phyloP scores from a whole-genome alignment of 2,329 filamentous ascomycete genomes.

The Pseudocercospora fijiensis region DNA sequence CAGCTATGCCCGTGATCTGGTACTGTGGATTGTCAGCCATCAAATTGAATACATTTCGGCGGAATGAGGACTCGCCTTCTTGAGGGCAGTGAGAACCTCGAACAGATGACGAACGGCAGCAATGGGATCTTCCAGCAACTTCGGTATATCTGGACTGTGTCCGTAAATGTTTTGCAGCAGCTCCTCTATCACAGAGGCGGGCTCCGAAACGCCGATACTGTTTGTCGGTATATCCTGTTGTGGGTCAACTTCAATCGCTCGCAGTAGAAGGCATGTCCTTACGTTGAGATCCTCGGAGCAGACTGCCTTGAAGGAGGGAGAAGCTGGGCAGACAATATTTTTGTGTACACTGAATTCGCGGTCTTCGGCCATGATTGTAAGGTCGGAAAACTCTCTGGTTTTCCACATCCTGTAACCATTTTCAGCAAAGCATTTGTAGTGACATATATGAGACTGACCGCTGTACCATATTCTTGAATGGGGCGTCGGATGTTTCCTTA shows the following conservation, averaged over 20 bases:
- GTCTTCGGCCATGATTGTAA: neutral
- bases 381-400: conserved; percentile 6
- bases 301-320: neutral
- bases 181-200: neutral
- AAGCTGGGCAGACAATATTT: conserved; percentile 4
- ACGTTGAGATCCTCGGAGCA: neutral
- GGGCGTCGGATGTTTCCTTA: neutral
- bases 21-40: neutral
- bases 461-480: neutral
- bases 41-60: rapidly evolving
- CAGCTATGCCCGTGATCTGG: neutral
- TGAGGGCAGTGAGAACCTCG: neutral
- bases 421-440: neutral
- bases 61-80: neutral
- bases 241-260: neutral
- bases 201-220: neutral
- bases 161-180: neutral
- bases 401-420: neutral
- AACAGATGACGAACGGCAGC: neutral
- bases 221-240: neutral
- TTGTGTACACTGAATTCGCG: conserved; percentile 9
- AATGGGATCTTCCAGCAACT: neutral
- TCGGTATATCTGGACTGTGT: neutral
- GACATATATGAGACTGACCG: neutral
- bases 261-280: neutral